Evolutionary conservation across 208 protist genomes (phyloP).

Genomic region (Phytomonas francai): DNA sequence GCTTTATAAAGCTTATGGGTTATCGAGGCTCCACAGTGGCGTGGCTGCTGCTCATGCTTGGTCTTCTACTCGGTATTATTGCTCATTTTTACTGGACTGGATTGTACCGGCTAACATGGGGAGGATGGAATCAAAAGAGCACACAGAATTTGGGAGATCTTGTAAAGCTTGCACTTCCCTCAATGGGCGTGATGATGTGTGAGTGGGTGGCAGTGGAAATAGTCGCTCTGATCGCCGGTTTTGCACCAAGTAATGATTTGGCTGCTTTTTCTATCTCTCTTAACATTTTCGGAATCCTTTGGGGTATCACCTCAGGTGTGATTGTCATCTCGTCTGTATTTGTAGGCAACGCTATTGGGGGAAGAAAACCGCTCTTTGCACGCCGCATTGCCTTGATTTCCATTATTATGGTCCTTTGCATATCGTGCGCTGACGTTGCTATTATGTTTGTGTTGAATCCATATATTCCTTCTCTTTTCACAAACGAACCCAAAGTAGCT

Average conservation of each 20-base stretch:
- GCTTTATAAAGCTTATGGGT: conserved; percentile 60
- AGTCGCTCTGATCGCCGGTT: conserved; percentile 55
- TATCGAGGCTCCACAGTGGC: conserved; percentile 67
- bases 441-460: conserved; percentile 36
- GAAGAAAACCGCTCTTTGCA: conserved; percentile 51
- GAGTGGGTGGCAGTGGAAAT: conserved; percentile 82
- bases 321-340: conserved; percentile 70
- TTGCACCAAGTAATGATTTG: conserved; percentile 47
- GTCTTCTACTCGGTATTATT: conserved; percentile 34
- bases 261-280: conserved; percentile 74
- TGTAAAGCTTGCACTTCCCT: conserved; percentile 62
- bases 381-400: conserved; percentile 55
- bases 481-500: conserved; percentile 30
- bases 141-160: conserved; percentile 39
- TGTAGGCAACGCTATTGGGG: conserved; percentile 75
- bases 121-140: conserved; percentile 49
- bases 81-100: conserved; percentile 44
- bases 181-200: conserved; percentile 80
- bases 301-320: conserved; percentile 59
- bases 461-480: conserved; percentile 59
- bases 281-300: conserved; percentile 71
- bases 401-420: conserved; percentile 38
- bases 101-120: conserved; percentile 62
- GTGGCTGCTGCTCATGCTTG: conserved; percentile 64
- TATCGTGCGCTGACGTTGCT: conserved; percentile 32